Conservation (phyloP, 176 grass and related monocot species). For the Hyparrhenia diplandra region DNA sequence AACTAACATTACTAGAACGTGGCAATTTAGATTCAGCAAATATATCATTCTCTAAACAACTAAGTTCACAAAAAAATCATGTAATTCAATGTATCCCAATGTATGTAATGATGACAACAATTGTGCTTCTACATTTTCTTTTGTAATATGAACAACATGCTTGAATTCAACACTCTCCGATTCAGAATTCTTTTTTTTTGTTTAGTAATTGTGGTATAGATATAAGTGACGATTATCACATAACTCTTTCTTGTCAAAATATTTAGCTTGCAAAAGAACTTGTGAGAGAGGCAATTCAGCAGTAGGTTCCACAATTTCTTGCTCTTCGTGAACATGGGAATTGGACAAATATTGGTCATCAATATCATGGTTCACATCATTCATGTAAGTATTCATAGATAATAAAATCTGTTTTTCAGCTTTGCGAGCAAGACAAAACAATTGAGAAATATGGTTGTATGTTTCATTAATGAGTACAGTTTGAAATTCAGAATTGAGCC, state of each 20-base stretch:
- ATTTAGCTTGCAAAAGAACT: neutral
- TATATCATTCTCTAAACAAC: too few species aligned
- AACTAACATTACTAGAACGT: too few species aligned
- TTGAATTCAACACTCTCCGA: too few species aligned
- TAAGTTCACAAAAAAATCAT: too few species aligned
- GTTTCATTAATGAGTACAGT: neutral
- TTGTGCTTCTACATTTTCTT: too few species aligned
- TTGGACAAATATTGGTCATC: neutral
- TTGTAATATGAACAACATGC: too few species aligned
- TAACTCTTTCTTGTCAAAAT: neutral
- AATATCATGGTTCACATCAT: neutral
- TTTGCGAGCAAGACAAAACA: neutral
- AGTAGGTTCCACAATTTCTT: neutral
- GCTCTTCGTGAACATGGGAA: neutral
- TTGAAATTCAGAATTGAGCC: neutral
- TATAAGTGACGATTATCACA: too few species aligned
- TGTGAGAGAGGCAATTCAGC: neutral
- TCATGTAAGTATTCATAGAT: neutral
- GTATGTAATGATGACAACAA: too few species aligned
- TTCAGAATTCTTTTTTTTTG: too few species aligned
- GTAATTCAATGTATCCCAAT: too few species aligned
- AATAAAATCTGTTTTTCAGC: neutral
- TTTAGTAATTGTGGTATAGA: too few species aligned
- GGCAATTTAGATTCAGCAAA: too few species aligned
- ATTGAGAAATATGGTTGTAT: neutral